Evolutionary conservation across 805 yeast genomes (phyloP).

Genomic region (Metschnikowia koreensis): DNA sequence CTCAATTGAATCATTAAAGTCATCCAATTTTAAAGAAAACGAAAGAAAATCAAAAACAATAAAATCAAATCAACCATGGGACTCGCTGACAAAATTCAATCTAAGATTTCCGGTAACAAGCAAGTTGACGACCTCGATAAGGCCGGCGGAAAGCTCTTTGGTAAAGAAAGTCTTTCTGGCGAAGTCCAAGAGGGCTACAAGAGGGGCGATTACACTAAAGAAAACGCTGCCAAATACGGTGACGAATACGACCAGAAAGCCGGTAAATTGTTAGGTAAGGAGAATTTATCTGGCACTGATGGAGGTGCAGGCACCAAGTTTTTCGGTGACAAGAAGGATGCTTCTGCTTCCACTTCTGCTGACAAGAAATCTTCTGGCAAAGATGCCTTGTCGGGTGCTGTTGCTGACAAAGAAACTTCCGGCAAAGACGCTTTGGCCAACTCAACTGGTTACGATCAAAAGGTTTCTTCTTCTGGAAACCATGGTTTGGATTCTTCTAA

Average conservation of each 20-base stretch:
- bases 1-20: neutral
- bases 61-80: conserved; percentile 27
- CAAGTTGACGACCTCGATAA: conserved; percentile 28
- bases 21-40: neutral
- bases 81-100: conserved; percentile 34
- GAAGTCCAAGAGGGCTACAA: conserved; percentile 29
- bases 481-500: conserved; percentile 9
- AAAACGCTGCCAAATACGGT: conserved; percentile 29
- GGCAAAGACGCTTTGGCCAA: neutral
- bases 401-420: conserved; percentile 3
- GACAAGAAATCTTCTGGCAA: conserved; percentile 5
- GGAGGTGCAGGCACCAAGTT: conserved; percentile 29
- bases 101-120: conserved; percentile 28
- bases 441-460: neutral
- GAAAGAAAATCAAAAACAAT: neutral
- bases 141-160: conserved; percentile 30
- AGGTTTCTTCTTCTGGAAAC: conserved; percentile 2
- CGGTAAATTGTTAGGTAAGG: conserved; percentile 15
- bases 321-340: conserved; percentile 17
- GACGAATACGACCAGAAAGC: conserved; percentile 28
- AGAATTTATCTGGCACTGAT: conserved; percentile 21
- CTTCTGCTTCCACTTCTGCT: conserved; percentile 12
- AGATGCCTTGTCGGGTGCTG: neutral
- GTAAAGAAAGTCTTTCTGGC: conserved; percentile 27
- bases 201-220: conserved; percentile 29